Conservation (phyloP, 352 stramenopile genomes). For the Pythium dissotocum region DNA sequence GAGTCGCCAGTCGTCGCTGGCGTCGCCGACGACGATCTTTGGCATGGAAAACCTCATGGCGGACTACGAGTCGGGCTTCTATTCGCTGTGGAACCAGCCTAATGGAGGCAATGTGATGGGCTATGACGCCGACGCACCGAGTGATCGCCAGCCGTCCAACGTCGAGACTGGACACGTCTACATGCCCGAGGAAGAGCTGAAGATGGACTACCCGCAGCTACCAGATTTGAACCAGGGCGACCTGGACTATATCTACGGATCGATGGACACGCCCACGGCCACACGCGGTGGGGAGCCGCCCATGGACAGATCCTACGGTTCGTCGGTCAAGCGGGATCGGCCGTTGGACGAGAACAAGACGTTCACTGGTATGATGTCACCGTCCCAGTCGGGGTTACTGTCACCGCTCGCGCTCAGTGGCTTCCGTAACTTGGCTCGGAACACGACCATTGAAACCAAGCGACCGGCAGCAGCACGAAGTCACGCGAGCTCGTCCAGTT, state of each 20-base stretch:
- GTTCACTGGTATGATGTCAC: constrained; percentile 18
- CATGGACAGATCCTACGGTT: constrained; percentile 41
- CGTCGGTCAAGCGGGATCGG: constrained; percentile 46
- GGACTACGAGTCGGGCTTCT: constrained; percentile 69
- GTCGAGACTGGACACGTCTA: constrained; percentile 36
- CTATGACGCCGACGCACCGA: constrained; percentile 44
- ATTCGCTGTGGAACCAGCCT: constrained; percentile 66
- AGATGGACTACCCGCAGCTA: constrained; percentile 72
- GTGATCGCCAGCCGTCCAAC: neutral
- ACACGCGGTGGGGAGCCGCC: constrained; percentile 35
- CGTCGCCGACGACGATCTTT: constrained; percentile 54
- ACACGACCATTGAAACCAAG: constrained; percentile 45
- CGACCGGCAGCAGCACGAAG: constrained; percentile 13
- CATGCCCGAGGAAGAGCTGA: constrained; percentile 61
- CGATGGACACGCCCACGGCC: constrained; percentile 41
- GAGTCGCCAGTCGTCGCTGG: constrained; percentile 30
- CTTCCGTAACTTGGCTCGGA: constrained; percentile 41
- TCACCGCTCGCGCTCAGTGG: constrained; percentile 15
- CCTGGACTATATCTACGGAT: constrained; percentile 69
- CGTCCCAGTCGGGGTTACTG: constrained; percentile 18
- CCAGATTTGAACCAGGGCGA: constrained; percentile 72
- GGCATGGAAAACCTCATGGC: constrained; percentile 59
- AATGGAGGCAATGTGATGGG: constrained; percentile 42
- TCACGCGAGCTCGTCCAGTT: neutral
- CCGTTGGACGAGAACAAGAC: constrained; percentile 13